These are phyloP conservation scores for Taphrina confusa DNA, from an alignment of 1,139 yeast genomes.

Conservation along the genomic window DNA sequence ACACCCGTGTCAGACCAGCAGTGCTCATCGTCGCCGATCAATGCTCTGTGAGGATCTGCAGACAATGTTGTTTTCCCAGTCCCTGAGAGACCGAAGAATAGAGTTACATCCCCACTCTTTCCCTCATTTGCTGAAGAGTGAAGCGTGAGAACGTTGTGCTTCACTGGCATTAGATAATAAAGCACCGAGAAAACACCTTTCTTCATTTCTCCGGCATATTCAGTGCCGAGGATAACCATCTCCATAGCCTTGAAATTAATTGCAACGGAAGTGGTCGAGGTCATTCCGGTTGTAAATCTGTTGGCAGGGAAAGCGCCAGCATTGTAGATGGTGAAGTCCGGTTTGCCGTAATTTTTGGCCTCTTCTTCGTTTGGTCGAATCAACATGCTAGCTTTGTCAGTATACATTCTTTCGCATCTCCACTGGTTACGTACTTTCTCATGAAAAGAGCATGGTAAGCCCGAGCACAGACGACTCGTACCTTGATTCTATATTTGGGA, in stretches of 20 bases:
- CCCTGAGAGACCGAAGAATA: conserved; percentile 96
- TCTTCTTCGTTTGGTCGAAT: conserved; percentile 93
- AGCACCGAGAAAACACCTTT: conserved; percentile 98
- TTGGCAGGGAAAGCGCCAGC: conserved; percentile 99
- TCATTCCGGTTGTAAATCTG: conserved; percentile 95
- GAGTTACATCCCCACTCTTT: conserved; percentile 74
- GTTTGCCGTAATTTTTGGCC: conserved; percentile 87
- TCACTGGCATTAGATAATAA: conserved; percentile 98
- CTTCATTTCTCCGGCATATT: conserved; percentile 99
- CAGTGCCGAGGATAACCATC: conserved; percentile 97
- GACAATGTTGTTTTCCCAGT: conserved; percentile 97
- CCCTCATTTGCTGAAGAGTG: conserved; percentile 96
- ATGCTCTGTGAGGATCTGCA: conserved; percentile 90
- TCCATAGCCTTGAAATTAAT: conserved; percentile 97
- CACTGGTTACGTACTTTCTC: conserved; percentile 58
- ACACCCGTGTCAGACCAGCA: conserved; percentile 99
- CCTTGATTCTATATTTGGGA: conserved; percentile 95
- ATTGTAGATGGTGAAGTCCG: conserved; percentile 96
- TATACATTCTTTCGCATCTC: neutral
- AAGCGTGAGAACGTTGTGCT: conserved; percentile 84
- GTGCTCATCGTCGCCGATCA: conserved; percentile 99
- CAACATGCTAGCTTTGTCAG: conserved; percentile 57
- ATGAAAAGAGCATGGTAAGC: conserved; percentile 98
- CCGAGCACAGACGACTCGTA: conserved; percentile 95
- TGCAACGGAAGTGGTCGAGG: conserved; percentile 92